These are phyloP conservation scores for Entonaema liquescens DNA, from an alignment of 495 filamentous ascomycete genomes.

Conservation along the genomic window DNA sequence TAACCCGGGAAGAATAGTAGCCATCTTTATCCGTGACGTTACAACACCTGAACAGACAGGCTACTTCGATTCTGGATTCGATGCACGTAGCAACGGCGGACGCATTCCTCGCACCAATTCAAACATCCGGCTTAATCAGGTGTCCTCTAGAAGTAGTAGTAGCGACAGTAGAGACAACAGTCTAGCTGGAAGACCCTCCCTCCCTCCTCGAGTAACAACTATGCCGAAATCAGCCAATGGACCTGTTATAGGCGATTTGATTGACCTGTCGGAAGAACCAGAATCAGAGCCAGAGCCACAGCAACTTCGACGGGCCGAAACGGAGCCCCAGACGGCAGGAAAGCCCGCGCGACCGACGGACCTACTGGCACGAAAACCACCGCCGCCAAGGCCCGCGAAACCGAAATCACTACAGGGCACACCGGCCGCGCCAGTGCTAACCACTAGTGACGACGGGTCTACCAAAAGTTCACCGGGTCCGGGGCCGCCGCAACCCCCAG, in stretches of 20 bases:
- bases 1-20: conserved; percentile 81
- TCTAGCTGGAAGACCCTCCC: conserved; percentile 37
- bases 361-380: conserved; percentile 47
- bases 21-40: conserved; percentile 92
- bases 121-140: conserved; percentile 29
- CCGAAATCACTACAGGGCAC: conserved; percentile 67
- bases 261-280: conserved; percentile 61
- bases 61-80: conserved; percentile 80
- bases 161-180: conserved; percentile 44
- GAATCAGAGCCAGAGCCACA: conserved; percentile 46
- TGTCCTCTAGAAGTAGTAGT: conserved; percentile 39
- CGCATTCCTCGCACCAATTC: conserved; percentile 23
- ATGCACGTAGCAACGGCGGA: conserved; percentile 25
- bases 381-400: conserved; percentile 72
- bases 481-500: conserved; percentile 39
- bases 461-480: conserved; percentile 30
- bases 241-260: conserved; percentile 64
- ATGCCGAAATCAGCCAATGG: conserved; percentile 39
- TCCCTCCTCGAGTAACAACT: conserved; percentile 49
- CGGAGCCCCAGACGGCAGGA: conserved; percentile 36
- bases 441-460: conserved; percentile 17
- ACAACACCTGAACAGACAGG: conserved; percentile 74
- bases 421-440: conserved; percentile 34
- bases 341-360: conserved; percentile 53
- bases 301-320: conserved; percentile 46